These are phyloP conservation scores for Nannizziopsis arthrosporioides DNA, from an alignment of 2,329 filamentous ascomycete species.

Conservation along the genomic window DNA sequence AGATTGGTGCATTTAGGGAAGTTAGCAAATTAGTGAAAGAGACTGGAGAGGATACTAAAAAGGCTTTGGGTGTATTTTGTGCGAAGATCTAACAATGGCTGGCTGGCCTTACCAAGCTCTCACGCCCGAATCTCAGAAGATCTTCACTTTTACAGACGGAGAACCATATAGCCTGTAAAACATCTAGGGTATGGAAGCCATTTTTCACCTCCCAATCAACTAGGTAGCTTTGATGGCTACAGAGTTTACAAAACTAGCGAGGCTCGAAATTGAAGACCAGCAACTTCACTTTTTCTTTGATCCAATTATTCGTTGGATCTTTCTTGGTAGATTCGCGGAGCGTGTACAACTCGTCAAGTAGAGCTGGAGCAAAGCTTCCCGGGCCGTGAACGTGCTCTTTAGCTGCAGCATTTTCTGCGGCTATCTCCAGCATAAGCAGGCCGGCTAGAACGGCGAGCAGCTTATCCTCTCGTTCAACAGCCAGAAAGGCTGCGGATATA, in stretches of 20 bases:
- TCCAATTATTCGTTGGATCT: constrained; percentile 20
- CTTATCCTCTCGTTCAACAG: constrained; percentile 51
- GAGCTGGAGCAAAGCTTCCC: constrained; percentile 73
- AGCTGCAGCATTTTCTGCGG: constrained; percentile 54
- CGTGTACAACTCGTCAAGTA: constrained; percentile 59
- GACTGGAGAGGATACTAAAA: constrained; percentile 57
- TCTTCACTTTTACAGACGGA: too few species aligned
- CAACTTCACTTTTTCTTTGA: constrained; percentile 28
- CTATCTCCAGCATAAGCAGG: constrained; percentile 65
- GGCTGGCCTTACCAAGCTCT: not conserved
- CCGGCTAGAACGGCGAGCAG: constrained; percentile 63
- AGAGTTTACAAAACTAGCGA: not conserved
- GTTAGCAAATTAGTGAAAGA: constrained; percentile 72
- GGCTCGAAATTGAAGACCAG: not conserved
- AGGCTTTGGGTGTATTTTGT: constrained; percentile 51
- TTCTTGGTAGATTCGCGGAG: constrained; percentile 22
- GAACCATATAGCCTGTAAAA: too few species aligned
- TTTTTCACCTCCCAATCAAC: too few species aligned
- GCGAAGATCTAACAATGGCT: constrained; percentile 37
- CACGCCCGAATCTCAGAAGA: too few species aligned
- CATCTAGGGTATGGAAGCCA: too few species aligned
- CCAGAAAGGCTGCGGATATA: constrained; percentile 62
- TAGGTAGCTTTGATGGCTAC: too few species aligned
- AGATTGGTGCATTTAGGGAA: constrained; percentile 55
- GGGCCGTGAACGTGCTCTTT: constrained; percentile 59